A percentile compares a stretch with the other conserved stretches of the same genome.
Evolutionary conservation across 345 rosid genomes (phyloP).

Genomic region (Odontarrhena argentea): DNA sequence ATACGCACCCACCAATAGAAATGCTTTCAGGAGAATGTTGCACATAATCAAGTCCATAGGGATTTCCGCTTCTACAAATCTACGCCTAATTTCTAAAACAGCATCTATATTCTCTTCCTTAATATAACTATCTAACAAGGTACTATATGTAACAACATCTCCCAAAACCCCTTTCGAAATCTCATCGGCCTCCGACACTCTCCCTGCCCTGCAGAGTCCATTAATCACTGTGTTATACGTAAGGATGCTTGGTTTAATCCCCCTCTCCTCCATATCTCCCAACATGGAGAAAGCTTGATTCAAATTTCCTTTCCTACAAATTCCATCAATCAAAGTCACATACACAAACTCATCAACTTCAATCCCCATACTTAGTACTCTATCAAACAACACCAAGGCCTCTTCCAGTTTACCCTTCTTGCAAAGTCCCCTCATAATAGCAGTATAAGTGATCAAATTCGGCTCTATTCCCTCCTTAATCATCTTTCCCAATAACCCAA

Average conservation of each 20-base stretch:
- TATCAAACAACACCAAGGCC: slow-evolving; percentile 59
- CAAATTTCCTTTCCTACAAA: slow-evolving; percentile 62
- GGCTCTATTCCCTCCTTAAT: slow-evolving; percentile 57
- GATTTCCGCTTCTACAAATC: slow-evolving; percentile 55
- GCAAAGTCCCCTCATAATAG: slow-evolving; percentile 63
- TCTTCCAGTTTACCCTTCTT: slow-evolving; percentile 61
- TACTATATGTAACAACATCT: slow-evolving; percentile 63
- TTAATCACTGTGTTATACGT: slow-evolving; percentile 66
- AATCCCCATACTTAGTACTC: slow-evolving; percentile 52
- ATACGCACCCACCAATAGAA: slow-evolving; percentile 67
- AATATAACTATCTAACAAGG: slow-evolving; percentile 66
- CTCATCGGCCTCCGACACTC: slow-evolving; percentile 66
- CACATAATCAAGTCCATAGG: slow-evolving; percentile 70
- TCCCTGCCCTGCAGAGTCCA: slow-evolving; percentile 71
- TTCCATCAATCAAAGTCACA: slow-evolving; percentile 73
- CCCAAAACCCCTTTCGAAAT: slow-evolving; percentile 60
- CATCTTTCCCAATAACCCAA: slow-evolving; percentile 68
- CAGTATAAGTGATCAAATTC: slow-evolving; percentile 59
- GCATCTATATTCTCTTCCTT: slow-evolving; percentile 57
- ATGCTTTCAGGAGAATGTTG: slow-evolving; percentile 71
- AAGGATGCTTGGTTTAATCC: slow-evolving; percentile 57
- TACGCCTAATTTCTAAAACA: slow-evolving; percentile 54
- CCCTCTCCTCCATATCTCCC: slow-evolving; percentile 72
- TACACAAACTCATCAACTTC: slow-evolving; percentile 66
- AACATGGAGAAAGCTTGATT: slow-evolving; percentile 52